A percentile compares a stretch with the other conserved stretches of the same genome.
Conservation (phyloP, 2,329 filamentous ascomycete species). For the Cladosporium sp. region DNA sequence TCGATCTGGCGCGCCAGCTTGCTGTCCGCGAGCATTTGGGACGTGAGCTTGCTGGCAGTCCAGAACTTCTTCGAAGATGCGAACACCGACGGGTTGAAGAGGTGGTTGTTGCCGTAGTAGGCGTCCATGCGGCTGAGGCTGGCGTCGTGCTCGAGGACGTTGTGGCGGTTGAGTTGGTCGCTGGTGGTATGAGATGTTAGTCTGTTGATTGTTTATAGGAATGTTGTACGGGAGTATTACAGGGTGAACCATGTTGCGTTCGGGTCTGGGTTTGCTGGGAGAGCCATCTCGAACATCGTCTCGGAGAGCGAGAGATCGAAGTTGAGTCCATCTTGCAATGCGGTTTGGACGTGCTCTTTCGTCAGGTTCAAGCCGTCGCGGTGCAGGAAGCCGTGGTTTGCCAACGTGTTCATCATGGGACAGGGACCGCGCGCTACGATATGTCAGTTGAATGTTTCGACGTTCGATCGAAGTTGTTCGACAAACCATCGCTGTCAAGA, state of each 20-base stretch:
- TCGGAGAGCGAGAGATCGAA: constrained; percentile 16
- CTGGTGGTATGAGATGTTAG: not conserved
- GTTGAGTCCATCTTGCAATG: constrained; percentile 18
- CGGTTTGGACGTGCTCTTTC: constrained; percentile 16
- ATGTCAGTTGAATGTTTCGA: not conserved
- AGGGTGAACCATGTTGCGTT: constrained; percentile 22
- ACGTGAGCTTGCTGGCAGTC: constrained; percentile 38
- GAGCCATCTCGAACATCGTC: constrained; percentile 20
- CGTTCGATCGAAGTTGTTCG: not conserved
- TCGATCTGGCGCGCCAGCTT: constrained; percentile 43
- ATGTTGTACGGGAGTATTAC: not conserved
- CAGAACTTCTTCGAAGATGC: constrained; percentile 45
- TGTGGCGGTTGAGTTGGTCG: constrained; percentile 17
- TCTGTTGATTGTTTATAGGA: not conserved
- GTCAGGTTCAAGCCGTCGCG: constrained; percentile 21
- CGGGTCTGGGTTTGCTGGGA: constrained; percentile 19
- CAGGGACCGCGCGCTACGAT: constrained; percentile 5
- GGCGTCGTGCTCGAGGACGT: constrained; percentile 21
- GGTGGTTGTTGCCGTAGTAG: constrained; percentile 48
- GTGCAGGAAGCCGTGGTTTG: constrained; percentile 21
- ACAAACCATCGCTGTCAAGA: constrained; percentile 1
- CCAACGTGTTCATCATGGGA: constrained; percentile 16
- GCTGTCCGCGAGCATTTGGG: constrained; percentile 43
- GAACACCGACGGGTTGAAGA: constrained; percentile 53
- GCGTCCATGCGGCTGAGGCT: constrained; percentile 44